These are phyloP conservation scores for Fraxinus greggii DNA, from an alignment of 305 asterid species.

Conservation along the genomic window DNA sequence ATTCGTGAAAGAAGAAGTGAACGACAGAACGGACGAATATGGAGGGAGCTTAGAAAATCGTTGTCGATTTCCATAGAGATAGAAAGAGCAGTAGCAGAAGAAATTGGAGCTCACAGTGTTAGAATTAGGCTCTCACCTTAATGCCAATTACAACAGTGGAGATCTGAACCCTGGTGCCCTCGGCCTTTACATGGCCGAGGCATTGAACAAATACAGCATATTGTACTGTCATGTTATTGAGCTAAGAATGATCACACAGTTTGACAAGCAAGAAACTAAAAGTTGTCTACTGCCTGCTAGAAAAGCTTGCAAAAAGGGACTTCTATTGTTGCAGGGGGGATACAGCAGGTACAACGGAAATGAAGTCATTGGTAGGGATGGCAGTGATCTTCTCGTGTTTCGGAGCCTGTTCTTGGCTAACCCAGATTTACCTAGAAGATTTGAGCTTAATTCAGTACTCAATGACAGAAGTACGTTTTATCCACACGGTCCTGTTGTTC, in stretches of 20 bases:
- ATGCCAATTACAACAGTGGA: conserved; percentile 19
- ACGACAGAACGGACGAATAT: conserved; percentile 27
- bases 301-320: conserved; percentile 34
- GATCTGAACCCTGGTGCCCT: conserved; percentile 35
- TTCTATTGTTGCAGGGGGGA: conserved; percentile 36
- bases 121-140: conserved; percentile 42
- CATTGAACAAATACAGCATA: conserved; percentile 27
- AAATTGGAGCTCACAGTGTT: conserved; percentile 32
- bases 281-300: conserved; percentile 30
- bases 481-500: conserved; percentile 30
- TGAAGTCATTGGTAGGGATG: conserved; percentile 22
- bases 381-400: conserved; percentile 35
- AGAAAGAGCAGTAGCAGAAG: conserved; percentile 24
- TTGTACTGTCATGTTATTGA: conserved; percentile 43
- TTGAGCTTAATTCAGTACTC: conserved; percentile 16
- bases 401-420: conserved; percentile 39
- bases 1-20: conserved; percentile 27
- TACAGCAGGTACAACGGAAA: conserved; percentile 33
- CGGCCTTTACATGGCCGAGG: conserved; percentile 38
- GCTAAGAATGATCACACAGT: conserved; percentile 31
- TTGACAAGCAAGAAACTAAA: conserved; percentile 16
- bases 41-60: conserved; percentile 39
- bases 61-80: conserved; percentile 33
- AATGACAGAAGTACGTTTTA: conserved; percentile 36
- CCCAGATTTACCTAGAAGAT: conserved; percentile 36